Evolutionary conservation across 192 early-diverging fungal species (phyloP).

Genomic region (Geranomyces michiganensis): DNA sequence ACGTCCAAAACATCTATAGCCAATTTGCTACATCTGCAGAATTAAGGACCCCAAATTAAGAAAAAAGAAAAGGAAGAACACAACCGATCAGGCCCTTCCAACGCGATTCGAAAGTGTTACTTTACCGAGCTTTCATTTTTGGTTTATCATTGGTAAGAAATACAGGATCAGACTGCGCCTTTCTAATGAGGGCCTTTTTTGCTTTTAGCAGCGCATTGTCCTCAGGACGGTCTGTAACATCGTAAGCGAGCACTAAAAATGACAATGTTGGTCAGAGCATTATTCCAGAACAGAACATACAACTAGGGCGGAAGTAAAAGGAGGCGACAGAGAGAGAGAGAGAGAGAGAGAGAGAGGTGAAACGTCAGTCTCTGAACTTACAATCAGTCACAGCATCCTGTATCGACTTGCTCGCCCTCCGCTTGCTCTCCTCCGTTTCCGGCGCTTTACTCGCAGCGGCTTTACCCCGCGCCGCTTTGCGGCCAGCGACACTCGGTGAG

Average conservation of each 20-base stretch:
- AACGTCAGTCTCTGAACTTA: background rate
- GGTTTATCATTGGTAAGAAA: background rate
- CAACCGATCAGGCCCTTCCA: no score
- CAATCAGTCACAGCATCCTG: background rate
- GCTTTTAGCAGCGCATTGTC: background rate
- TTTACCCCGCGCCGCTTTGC: background rate
- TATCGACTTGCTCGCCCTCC: no score
- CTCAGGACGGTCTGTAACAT: background rate
- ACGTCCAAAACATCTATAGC: slow-evolving; percentile 22
- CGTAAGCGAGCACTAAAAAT: background rate
- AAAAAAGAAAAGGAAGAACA: no score
- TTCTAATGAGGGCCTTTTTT: slow-evolving; percentile 1
- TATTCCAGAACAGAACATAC: background rate
- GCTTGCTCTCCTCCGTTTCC: background rate
- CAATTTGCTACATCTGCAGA: slow-evolving; percentile 14
- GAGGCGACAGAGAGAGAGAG: background rate
- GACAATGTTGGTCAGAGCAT: no score
- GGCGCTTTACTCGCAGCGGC: background rate
- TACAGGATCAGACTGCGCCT: background rate
- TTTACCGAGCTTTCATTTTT: slow-evolving; percentile 6
- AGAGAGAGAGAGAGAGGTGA: background rate
- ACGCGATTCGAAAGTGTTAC: no score
- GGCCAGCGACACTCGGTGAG: background rate
- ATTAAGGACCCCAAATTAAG: no score
- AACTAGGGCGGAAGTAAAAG: background rate